These are phyloP conservation scores for Phytophthora aleatoria DNA, from an alignment of 352 stramenopile species.

Conservation along the genomic window DNA sequence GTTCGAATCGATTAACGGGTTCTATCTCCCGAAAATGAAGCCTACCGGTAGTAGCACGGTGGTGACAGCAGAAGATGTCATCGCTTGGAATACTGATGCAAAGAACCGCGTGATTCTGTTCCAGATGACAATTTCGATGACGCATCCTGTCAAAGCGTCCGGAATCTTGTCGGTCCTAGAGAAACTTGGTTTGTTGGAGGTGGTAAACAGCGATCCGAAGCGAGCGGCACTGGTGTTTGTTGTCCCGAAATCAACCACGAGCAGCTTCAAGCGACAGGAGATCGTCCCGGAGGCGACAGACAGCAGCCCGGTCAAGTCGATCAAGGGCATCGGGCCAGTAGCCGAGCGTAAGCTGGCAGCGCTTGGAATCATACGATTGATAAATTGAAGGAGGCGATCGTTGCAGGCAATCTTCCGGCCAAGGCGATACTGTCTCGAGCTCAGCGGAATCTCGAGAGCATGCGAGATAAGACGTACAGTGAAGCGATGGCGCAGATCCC, in stretches of 20 bases:
- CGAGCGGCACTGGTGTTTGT: conserved; percentile 1
- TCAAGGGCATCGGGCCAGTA: background rate
- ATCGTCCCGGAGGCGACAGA: background rate
- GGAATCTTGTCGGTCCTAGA: conserved; percentile 1
- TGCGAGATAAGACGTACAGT: background rate
- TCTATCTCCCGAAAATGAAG: background rate
- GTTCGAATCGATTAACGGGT: background rate
- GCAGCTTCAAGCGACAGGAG: background rate
- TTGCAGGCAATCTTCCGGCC: background rate
- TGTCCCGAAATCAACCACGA: background rate
- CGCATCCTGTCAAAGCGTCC: background rate
- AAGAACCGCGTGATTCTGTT: conserved; percentile 1
- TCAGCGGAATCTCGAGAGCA: background rate
- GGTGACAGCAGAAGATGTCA: background rate
- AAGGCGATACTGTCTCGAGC: background rate
- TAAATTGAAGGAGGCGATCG: background rate
- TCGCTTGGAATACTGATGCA: background rate
- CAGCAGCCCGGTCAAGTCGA: background rate
- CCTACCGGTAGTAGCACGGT: background rate
- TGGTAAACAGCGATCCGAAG: background rate
- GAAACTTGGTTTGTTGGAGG: conserved; percentile 4
- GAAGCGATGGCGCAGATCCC: background rate
- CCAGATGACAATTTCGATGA: conserved; percentile 2
- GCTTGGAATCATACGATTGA: background rate
- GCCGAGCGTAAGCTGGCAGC: background rate